Conservation (phyloP, 2,329 filamentous ascomycete genomes). For the Ceratocystiopsis brevicomis region DNA sequence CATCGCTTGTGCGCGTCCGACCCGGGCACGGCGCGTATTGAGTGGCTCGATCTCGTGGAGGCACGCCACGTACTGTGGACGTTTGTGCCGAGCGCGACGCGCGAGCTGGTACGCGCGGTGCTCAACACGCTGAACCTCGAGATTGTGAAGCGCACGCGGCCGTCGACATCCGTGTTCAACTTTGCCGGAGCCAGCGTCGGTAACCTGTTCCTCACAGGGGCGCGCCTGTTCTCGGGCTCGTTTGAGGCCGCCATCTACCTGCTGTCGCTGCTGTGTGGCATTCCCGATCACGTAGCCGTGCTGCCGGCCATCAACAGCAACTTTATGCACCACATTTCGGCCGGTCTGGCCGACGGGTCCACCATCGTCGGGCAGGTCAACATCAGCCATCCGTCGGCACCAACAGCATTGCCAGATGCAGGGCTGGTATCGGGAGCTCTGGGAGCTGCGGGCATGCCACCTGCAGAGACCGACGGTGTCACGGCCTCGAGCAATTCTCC, state of each 20-base stretch:
- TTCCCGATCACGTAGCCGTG: conserved; percentile 57
- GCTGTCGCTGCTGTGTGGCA: conserved; percentile 68
- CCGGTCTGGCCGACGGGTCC: conserved; percentile 55
- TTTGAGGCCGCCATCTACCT: conserved; percentile 89
- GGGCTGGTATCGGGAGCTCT: background rate
- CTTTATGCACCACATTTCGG: conserved; percentile 87
- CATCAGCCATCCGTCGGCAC: conserved; percentile 65
- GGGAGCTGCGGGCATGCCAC: too few relatives aligned
- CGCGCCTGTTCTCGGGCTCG: conserved; percentile 74
- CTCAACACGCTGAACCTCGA: conserved; percentile 62
- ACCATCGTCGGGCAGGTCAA: conserved; percentile 82
- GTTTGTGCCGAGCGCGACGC: conserved; percentile 49
- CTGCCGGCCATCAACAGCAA: conserved; percentile 88
- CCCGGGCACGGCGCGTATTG: conserved; percentile 41
- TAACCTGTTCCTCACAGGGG: conserved; percentile 67
- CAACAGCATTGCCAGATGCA: conserved; percentile 29
- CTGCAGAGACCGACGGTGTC: background rate
- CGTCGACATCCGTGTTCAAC: conserved; percentile 50
- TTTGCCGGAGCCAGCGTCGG: conserved; percentile 60
- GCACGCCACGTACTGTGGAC: conserved; percentile 61
- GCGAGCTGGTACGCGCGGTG: conserved; percentile 58
- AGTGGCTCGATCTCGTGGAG: conserved; percentile 84
- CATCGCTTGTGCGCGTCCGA: conserved; percentile 50
- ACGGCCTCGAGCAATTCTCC: conserved; percentile 9
- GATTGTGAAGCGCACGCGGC: conserved; percentile 56